Base-by-base conservation (phyloP, 257 asterid genomes). In the Lantana camara region DNA sequence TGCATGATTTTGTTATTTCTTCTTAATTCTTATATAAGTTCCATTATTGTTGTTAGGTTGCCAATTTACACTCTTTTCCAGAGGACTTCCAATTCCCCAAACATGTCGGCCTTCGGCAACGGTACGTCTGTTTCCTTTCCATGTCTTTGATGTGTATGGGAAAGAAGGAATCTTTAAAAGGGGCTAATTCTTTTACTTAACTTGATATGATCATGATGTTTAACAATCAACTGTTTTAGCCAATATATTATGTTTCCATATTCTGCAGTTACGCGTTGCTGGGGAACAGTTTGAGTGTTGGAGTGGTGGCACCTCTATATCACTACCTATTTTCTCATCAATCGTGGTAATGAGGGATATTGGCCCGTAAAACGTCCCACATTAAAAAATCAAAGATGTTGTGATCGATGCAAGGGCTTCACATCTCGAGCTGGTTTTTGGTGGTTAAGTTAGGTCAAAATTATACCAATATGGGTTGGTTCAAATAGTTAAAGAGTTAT, bases 1-100 rank as follows among this genome's bases (percentile, higher is more conserved):
- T 52, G 74, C 59, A 55, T 21, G 45, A 23, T 66, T 60, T 66
- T 49, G 52, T 63, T 70, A 53, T 68, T 70, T 47, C 56, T 49
- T 63, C 55, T 27, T 51, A 22, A 51, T 49, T 63, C 55, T 27
- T 51, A 22, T 49, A 35, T 49, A 29, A 38, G 54, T 62, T 32
- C 20, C 38, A 37, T 55, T 41, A 57, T 55, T 63, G 12, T 51
- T 48, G 64, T 51, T 65, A 92, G 98, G 98, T 89, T 34, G 97
- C 98, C 44, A 92, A 87, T 72, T 77, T 89, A 19, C 98, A 89
- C 68, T 89, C 96, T 52, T 89, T 89, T 70, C 98, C 97, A 0
- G 78, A 71, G 64, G 84, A 77, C 64, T 92, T 87, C 78, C 78
- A 75, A 66, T 92, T 92, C 71, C 98, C 96, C 9, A 68, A 56